These are phyloP conservation scores for Backusella luteola DNA, from an alignment of 192 early-diverging fungal genomes.

Conservation along the genomic window DNA sequence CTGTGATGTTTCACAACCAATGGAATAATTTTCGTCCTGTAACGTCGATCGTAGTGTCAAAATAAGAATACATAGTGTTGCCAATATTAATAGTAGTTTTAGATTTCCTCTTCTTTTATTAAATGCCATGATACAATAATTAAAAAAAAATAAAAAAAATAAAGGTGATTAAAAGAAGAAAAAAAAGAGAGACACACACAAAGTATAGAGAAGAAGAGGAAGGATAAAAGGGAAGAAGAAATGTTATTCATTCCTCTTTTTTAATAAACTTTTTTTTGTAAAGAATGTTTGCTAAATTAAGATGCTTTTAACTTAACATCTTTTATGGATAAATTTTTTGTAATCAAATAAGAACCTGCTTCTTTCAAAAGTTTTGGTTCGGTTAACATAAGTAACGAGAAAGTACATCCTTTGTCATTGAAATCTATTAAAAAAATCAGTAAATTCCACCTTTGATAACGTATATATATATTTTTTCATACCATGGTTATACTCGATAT, in stretches of 20 bases:
- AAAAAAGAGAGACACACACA: background rate
- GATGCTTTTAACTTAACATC: background rate
- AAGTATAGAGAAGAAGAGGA: background rate
- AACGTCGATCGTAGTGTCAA: background rate
- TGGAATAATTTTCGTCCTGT: background rate
- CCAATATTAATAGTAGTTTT: background rate
- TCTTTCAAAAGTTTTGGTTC: background rate
- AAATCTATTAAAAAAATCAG: conserved; percentile 2
- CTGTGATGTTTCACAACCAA: background rate
- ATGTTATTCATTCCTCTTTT: background rate
- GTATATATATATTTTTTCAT: background rate
- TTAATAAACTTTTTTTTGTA: background rate
- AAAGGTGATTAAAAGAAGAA: background rate
- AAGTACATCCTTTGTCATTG: background rate
- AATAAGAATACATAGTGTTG: background rate
- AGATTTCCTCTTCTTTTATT: conserved; percentile 3
- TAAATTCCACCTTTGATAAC: background rate
- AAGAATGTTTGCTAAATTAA: conserved; percentile 11
- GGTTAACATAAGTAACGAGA: background rate
- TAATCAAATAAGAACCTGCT: background rate
- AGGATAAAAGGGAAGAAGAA: background rate
- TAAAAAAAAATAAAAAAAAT: background rate
- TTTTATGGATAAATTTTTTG: background rate
- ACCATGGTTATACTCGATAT: conserved; percentile 12
- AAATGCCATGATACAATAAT: background rate